Percentiles rank a stretch among this genome's conserved stretches.
These are phyloP conservation scores for Dissophora ornata DNA, from an alignment of 192 early-diverging fungal species.

Conservation along the genomic window DNA sequence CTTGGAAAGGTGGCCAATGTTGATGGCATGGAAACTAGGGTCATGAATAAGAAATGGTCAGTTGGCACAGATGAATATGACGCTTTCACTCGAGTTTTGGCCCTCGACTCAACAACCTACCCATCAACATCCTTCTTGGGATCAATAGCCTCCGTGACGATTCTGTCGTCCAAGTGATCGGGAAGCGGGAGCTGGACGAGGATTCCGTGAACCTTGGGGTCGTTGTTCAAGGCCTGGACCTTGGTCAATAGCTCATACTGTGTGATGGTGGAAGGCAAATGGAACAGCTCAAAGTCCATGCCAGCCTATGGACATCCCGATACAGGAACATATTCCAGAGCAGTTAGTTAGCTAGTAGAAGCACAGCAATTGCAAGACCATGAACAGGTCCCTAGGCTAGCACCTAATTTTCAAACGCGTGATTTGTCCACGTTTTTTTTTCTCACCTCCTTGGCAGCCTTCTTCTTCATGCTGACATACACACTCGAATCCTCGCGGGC, in stretches of 20 bases:
- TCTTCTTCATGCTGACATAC: constrained; percentile 95
- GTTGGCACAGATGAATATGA: too few relatives aligned
- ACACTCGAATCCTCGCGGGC: constrained; percentile 92
- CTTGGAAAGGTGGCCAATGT: constrained; percentile 94
- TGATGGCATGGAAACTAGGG: constrained; percentile 92
- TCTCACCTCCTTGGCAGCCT: constrained; percentile 85
- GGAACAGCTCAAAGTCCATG: constrained; percentile 54
- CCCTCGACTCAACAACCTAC: constrained; percentile 51
- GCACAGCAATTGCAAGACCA: too few relatives aligned
- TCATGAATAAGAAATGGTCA: too few relatives aligned
- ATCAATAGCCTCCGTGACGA: constrained; percentile 87
- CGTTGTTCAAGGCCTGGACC: constrained; percentile 83
- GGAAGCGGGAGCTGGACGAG: constrained; percentile 97
- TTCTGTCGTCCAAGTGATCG: constrained; percentile 81
- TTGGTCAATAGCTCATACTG: constrained; percentile 69
- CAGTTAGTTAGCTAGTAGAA: neutral
- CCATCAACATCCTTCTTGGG: constrained; percentile 98
- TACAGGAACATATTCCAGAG: neutral
- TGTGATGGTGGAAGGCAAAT: constrained; percentile 46
- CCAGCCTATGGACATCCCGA: constrained; percentile 26
- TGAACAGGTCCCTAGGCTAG: too few relatives aligned
- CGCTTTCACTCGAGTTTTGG: neutral
- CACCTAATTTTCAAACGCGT: too few relatives aligned
- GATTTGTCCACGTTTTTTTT: too few relatives aligned
- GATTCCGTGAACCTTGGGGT: constrained; percentile 89